Conservation (phyloP, 805 yeast species). For the Starmerella scarabaei region DNA sequence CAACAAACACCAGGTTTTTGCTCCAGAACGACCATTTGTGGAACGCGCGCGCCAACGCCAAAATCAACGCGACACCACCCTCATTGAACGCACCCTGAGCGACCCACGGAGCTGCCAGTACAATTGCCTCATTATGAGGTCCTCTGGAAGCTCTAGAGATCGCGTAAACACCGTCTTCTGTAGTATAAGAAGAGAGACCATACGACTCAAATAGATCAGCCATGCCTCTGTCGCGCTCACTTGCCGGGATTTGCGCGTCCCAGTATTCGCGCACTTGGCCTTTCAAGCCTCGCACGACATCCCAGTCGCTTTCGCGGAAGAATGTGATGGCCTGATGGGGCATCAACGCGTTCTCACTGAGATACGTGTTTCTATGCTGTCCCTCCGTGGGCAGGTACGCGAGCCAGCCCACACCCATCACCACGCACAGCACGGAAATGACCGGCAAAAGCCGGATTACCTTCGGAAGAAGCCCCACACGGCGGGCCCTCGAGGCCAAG, state of each 20-base stretch:
- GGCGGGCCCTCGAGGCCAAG: constrained; percentile 22
- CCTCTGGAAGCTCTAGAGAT: constrained; percentile 87
- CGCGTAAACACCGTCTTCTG: constrained; percentile 38
- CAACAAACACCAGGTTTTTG: constrained; percentile 76
- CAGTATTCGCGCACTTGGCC: constrained; percentile 37
- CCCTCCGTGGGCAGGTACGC: constrained; percentile 62
- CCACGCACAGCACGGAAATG: constrained; percentile 22
- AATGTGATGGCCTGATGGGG: constrained; percentile 91
- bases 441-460: constrained; percentile 21
- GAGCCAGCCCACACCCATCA: constrained; percentile 43
- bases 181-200: constrained; percentile 51
- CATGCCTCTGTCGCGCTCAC: constrained; percentile 30
- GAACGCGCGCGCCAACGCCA: constrained; percentile 68
- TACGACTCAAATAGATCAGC: constrained; percentile 49
- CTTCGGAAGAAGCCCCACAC: constrained; percentile 23
- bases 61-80: constrained; percentile 65
- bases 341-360: constrained; percentile 91
- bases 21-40: constrained; percentile 88
- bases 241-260: constrained; percentile 14
- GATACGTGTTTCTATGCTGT: constrained; percentile 68
- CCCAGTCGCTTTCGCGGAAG: constrained; percentile 92
- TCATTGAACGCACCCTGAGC: constrained; percentile 56
- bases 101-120: constrained; percentile 76
- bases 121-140: constrained; percentile 92
- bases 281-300: constrained; percentile 72